A percentile compares a stretch with the other conserved stretches of the same genome.
These are phyloP conservation scores for Phaeotremella fagi DNA, from an alignment of 768 basidiomycete genomes.

Conservation along the genomic window DNA sequence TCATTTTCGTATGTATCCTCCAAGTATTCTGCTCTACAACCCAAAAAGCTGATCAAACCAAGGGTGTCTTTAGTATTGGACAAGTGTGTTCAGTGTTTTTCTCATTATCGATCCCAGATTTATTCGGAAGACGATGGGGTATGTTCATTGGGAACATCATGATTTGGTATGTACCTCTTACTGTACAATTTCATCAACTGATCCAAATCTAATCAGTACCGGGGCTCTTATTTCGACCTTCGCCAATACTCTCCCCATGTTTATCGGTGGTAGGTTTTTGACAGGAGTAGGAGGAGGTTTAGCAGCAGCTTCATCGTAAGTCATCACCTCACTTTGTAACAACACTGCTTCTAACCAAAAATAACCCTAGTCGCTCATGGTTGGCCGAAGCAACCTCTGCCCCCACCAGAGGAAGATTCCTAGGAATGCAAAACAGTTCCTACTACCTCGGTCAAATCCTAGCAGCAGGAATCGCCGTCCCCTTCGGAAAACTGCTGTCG, in stretches of 20 bases:
- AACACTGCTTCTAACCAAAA: no score
- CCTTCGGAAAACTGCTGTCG: conserved; percentile 52
- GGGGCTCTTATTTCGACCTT: conserved; percentile 56
- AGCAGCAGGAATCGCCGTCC: conserved; percentile 58
- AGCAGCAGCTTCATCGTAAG: conserved; percentile 51
- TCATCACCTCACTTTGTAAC: no score
- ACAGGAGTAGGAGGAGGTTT: conserved; percentile 50
- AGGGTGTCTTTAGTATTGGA: conserved; percentile 53
- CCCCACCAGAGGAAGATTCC: conserved; percentile 54
- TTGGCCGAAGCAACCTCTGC: conserved; percentile 53
- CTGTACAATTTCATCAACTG: no score
- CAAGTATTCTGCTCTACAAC: not conserved
- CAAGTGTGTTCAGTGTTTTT: conserved; percentile 22
- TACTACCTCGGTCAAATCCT: conserved; percentile 58
- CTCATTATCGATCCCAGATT: conserved; percentile 54
- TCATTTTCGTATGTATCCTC: conserved; percentile 52
- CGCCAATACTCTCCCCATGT: conserved; percentile 50
- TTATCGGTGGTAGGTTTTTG: conserved; percentile 55
- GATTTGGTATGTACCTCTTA: conserved; percentile 49
- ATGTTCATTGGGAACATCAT: conserved; percentile 56
- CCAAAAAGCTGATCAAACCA: not conserved
- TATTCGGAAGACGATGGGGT: conserved; percentile 54
- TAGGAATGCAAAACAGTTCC: conserved; percentile 57
- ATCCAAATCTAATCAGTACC: no score
- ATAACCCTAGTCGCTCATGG: conserved; percentile 1